These are phyloP conservation scores for Rubus parviflorus DNA, from an alignment of 306 rosid species.

Conservation along the genomic window DNA sequence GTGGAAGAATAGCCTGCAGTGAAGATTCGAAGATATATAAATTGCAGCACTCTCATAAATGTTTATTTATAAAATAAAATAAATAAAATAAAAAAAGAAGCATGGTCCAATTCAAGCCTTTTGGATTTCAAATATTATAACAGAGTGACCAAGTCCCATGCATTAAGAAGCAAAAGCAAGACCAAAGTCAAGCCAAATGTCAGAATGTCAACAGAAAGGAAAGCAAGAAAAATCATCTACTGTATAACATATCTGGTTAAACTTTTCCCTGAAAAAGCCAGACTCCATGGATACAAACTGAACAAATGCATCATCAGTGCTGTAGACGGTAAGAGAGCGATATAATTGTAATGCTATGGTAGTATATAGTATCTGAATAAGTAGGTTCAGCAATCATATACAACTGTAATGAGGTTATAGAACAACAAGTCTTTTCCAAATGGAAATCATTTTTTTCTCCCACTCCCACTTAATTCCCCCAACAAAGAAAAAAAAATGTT, in stretches of 20 bases:
- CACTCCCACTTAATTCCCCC: not conserved
- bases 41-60: not conserved
- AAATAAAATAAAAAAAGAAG: not conserved
- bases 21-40: constrained; percentile 16
- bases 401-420: not conserved
- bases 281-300: not conserved
- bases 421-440: not conserved
- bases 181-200: constrained; percentile 5
- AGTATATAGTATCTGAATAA: not conserved
- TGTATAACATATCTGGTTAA: not conserved
- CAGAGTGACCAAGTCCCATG: not conserved
- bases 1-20: constrained; percentile 95
- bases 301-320: not conserved
- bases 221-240: not conserved
- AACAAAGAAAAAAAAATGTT: too few relatives aligned
- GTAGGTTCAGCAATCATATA: not conserved
- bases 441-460: not conserved
- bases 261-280: not conserved
- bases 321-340: not conserved
- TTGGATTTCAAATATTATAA: not conserved
- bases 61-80: too few relatives aligned
- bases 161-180: not conserved
- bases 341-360: too few relatives aligned
- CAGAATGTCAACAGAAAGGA: not conserved
- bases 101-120: not conserved